phyloP scores from a whole-genome alignment of 179 eudicot species.

The Patellifolia procumbens region DNA sequence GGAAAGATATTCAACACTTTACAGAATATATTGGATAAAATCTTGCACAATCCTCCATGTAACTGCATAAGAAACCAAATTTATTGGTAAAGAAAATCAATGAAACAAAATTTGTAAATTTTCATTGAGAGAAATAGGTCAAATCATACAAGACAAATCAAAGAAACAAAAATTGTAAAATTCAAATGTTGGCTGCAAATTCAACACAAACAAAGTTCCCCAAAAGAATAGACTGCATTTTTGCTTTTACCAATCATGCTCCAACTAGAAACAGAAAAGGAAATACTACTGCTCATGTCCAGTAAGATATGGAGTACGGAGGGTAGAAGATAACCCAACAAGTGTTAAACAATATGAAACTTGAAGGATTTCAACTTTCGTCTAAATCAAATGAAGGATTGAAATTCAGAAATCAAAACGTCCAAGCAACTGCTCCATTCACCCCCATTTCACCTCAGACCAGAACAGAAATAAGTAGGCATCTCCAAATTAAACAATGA shows the following conservation, averaged over 20 bases:
- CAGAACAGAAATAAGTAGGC: neutral
- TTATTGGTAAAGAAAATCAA: too few relatives aligned
- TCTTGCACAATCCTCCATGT: constrained; percentile 92
- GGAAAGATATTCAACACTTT: constrained; percentile 83
- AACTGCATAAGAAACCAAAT: constrained; percentile 66
- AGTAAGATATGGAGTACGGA: too few relatives aligned
- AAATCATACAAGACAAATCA: neutral
- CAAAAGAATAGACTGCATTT: neutral
- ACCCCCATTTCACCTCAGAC: neutral
- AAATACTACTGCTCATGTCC: neutral
- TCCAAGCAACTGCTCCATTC: neutral
- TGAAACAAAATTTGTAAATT: neutral
- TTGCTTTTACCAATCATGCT: neutral
- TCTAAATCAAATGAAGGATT: neutral
- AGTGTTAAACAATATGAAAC: neutral
- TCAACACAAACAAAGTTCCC: neutral
- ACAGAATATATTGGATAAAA: constrained; percentile 60
- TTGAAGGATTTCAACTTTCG: neutral
- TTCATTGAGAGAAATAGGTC: neutral
- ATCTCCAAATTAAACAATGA: neutral
- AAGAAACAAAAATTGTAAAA: too few relatives aligned
- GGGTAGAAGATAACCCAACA: neutral
- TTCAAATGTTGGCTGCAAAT: too few relatives aligned
- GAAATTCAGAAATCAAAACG: neutral
- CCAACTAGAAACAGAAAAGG: neutral